Base-by-base conservation (phyloP, 2,329 filamentous ascomycete genomes). In the Botrytis hyacinthi region DNA sequence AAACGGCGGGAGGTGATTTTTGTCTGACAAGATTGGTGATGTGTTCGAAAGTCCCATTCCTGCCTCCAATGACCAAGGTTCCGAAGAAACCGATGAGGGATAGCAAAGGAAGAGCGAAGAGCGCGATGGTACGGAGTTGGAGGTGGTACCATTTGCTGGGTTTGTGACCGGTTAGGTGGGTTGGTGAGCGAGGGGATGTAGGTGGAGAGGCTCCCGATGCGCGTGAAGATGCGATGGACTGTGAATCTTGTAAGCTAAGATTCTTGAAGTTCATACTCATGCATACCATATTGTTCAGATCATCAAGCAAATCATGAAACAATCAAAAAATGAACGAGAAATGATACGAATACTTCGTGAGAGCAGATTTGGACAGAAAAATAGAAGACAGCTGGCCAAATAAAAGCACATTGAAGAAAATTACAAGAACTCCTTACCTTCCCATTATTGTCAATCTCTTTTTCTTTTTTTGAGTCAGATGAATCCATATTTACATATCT, bases 11-110 rank as follows among this genome's bases (percentile, higher is more conserved):
- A 10, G 65, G 44, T 20, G 40, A 32, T 20, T 74, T 73, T 35
- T 74, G 60, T 6, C n/a, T 42, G 3, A 76, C 32, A 18, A 78
- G 37, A 4, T 26, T 72, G 22, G 44, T 42, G 51, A 80, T 73
- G 8, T 40, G 35, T 46, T 72, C 63, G 44, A 78, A 76, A n/a
- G 75, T 76, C 1, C 78, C 78, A 74, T 80, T 79, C 16, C n/a
- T 32, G 12, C 32, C 40, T 22, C 69, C 73, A 2, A 80, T 74
- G 20, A 51, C 37, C 61, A 67, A 74, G 26, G 77, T 78, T 29
- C 73, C 73, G 37, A 72, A 77, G 4, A 59, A 42, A 1, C 77
- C 78, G 3, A 73, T 9, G 2, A 78, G 40, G 3, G 76, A 78
- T 26, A 80, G 70, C 10, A 78, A 9, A 14, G 78, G 78, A 1